Evolutionary conservation across 768 basidiomycete genomes (phyloP).

Genomic region (Butyriboletus loyo): DNA sequence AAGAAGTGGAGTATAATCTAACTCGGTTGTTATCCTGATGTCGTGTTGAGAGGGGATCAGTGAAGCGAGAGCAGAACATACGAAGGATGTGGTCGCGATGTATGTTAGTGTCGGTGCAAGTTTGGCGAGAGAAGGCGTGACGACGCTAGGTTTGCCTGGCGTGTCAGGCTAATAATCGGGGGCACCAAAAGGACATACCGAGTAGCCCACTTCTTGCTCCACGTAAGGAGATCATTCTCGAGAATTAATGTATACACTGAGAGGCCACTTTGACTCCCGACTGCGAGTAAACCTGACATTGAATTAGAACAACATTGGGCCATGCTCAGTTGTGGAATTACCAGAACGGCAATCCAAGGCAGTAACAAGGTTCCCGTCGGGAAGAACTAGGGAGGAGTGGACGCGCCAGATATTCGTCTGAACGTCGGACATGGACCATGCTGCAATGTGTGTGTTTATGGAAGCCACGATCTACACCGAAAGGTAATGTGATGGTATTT

Average conservation of each 20-base stretch:
- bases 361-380: conserved; percentile 51
- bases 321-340: conserved; percentile 28
- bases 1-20: conserved; percentile 68
- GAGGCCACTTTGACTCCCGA: conserved; percentile 58
- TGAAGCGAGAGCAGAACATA: conserved; percentile 31
- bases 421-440: conserved; percentile 73
- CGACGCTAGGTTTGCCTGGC: conserved; percentile 36
- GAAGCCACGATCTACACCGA: conserved; percentile 66
- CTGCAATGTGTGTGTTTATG: conserved; percentile 63
- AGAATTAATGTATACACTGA: conserved; percentile 75
- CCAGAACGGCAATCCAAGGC: conserved; percentile 75
- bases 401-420: conserved; percentile 68
- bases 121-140: conserved; percentile 48
- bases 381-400: conserved; percentile 75
- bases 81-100: conserved; percentile 62
- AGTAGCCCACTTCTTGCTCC: conserved; percentile 76
- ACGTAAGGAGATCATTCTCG: conserved; percentile 79
- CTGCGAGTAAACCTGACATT: conserved; percentile 65
- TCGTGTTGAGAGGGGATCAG: conserved; percentile 5
- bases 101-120: conserved; percentile 78
- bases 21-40: conserved; percentile 55
- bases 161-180: conserved; percentile 11
- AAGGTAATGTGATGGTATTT: conserved; percentile 5
- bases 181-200: conserved; percentile 40
- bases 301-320: conserved; percentile 23